Evolutionary conservation across 192 early-diverging fungal genomes (phyloP), one percentile per base, ranked within the genome.

Genomic region (Entomortierella parvispora): DNA sequence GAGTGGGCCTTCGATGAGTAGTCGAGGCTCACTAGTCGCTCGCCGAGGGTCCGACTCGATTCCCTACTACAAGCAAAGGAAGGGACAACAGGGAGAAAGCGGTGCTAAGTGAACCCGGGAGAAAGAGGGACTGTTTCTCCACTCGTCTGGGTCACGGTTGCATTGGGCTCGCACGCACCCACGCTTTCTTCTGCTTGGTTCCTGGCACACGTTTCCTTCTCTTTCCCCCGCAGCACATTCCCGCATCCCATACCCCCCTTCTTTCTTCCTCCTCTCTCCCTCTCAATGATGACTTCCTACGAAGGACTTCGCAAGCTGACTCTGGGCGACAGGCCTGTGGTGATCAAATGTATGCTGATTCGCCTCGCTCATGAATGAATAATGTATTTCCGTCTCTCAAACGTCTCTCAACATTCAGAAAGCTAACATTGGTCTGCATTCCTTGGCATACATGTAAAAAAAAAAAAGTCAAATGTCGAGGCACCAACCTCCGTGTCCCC

Each of bases 381-480:
- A 11, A 0, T 65, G 10, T 11, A 1, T 33, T 50, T 62, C 9
- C 48, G 6, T 23, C 48, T 49, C 25, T n/a, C n/a, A n/a, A 46
- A 46, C 45, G 3, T 20, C 45, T 46, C 10, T 4, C 3, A 4
- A 20, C 3, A 14, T 11, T 8, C 43, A 11, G 8, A n/a, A n/a
- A 10, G 15, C 22, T 46, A 46, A 4, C 22, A 6, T 46, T 44
- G 43, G 15, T 46, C 22, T 32, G 25, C 17, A 49, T 15, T 43
- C 18, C 28, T 64, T 69, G 49, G 11, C 50, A 15, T 0, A n/a
- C 42, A 29, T 52, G 10, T 68, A 86, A n/a, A n/a, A n/a, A n/a
- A n/a, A n/a, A n/a, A n/a, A n/a, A n/a, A n/a, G 85, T 81, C 66
- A 82, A 71, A 65, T 81, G 69, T 51, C 68, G 64, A 11, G 78